These are phyloP conservation scores for Coniochaeta sp. DNA, from an alignment of 2,329 filamentous ascomycete species.

Conservation along the genomic window DNA sequence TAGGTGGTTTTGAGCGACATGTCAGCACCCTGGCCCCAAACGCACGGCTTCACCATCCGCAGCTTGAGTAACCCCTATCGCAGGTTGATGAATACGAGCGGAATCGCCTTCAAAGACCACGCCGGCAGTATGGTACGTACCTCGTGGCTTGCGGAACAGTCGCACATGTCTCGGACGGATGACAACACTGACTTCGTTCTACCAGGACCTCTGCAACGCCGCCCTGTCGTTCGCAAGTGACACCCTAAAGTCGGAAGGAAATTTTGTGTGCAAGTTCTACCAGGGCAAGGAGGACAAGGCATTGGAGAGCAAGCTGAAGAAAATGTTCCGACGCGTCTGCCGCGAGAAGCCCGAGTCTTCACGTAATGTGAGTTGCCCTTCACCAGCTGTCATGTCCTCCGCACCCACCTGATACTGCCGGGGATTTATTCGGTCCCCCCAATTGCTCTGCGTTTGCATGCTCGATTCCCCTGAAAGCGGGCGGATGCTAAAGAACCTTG, in stretches of 20 bases:
- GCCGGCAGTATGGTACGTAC: slow-evolving; percentile 81
- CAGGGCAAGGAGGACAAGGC: slow-evolving; percentile 80
- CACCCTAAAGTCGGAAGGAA: slow-evolving; percentile 72
- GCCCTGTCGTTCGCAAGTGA: slow-evolving; percentile 82
- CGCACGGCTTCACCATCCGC: slow-evolving; percentile 69
- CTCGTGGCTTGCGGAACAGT: not conserved
- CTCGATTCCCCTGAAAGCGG: too few relatives aligned
- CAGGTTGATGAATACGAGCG: slow-evolving; percentile 99
- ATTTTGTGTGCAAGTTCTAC: slow-evolving; percentile 98
- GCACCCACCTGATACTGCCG: too few relatives aligned
- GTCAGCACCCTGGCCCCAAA: slow-evolving; percentile 92
- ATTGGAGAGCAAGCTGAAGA: slow-evolving; percentile 67
- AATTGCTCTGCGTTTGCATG: too few relatives aligned
- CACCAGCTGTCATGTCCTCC: too few relatives aligned
- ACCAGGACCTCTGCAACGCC: slow-evolving; percentile 79
- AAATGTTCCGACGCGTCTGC: slow-evolving; percentile 71
- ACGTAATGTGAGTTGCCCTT: slow-evolving; percentile 71
- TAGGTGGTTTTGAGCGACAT: slow-evolving; percentile 96
- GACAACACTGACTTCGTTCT: not conserved
- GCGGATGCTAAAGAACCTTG: not conserved
- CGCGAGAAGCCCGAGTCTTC: slow-evolving; percentile 91
- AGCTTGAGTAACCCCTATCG: slow-evolving; percentile 91
- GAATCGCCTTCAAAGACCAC: slow-evolving; percentile 79
- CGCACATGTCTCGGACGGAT: not conserved
- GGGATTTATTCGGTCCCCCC: too few relatives aligned